A percentile compares a stretch with the other conserved stretches of the same genome.
Conservation (phyloP, 768 basidiomycete genomes). For the Mycena vitilis region DNA sequence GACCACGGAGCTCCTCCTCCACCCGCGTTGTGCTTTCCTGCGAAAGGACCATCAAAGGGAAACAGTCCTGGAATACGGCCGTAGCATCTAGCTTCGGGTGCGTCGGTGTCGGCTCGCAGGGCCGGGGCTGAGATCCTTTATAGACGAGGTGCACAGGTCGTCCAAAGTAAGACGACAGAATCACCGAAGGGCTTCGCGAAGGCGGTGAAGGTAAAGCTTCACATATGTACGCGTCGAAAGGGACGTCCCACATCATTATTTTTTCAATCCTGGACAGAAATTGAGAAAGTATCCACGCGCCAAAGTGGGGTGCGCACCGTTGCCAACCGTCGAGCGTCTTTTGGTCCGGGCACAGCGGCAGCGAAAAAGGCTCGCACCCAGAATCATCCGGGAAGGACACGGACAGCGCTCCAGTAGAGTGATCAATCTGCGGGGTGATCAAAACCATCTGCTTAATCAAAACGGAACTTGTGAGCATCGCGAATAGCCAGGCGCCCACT, state of each 20-base stretch:
- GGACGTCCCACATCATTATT: slow-evolving; percentile 60
- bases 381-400: slow-evolving; percentile 72
- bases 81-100: slow-evolving; percentile 71
- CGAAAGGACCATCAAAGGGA: slow-evolving; percentile 74
- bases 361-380: slow-evolving; percentile 64
- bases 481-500: background rate
- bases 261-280: slow-evolving; percentile 58
- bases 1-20: slow-evolving; percentile 57
- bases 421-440: slow-evolving; percentile 67
- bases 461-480: background rate
- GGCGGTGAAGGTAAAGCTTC: slow-evolving; percentile 49
- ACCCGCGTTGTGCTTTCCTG: slow-evolving; percentile 66
- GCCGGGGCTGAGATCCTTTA: slow-evolving; percentile 72
- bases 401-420: slow-evolving; percentile 60
- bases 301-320: slow-evolving; percentile 55
- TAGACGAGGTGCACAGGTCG: slow-evolving; percentile 70
- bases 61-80: slow-evolving; percentile 76
- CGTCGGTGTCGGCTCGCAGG: slow-evolving; percentile 59
- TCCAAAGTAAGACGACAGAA: slow-evolving; percentile 72
- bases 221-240: slow-evolving; percentile 78
- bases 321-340: slow-evolving; percentile 65
- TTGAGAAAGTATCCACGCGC: background rate
- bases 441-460: slow-evolving; percentile 67
- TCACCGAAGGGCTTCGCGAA: slow-evolving; percentile 60
- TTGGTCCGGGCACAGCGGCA: slow-evolving; percentile 68